phyloP scores from a whole-genome alignment of 192 early-diverging fungal genomes.

The Gonapodya prolifera region DNA sequence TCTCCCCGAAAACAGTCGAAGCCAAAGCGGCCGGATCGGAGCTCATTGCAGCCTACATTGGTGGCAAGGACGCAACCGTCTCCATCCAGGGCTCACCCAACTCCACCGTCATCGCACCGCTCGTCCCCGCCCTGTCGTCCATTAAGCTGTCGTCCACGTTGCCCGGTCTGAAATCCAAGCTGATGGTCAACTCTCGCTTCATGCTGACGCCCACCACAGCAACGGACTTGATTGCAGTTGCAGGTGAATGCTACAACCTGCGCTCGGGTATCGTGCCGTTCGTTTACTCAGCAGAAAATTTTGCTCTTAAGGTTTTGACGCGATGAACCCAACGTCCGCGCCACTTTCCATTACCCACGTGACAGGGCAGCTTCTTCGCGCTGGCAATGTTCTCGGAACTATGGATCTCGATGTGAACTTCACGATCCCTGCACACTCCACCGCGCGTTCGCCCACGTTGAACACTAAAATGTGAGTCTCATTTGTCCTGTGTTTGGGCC shows the following conservation, averaged over 20 bases:
- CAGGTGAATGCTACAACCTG: constrained; percentile 25
- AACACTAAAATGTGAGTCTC: neutral
- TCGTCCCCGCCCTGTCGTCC: constrained; percentile 25
- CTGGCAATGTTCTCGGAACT: neutral
- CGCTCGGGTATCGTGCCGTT: constrained; percentile 29
- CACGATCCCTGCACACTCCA: neutral
- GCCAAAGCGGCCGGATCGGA: constrained; percentile 24
- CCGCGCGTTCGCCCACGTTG: neutral
- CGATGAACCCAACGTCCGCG: constrained; percentile 17
- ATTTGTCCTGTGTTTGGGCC: no score
- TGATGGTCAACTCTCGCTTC: constrained; percentile 30
- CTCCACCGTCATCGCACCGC: constrained; percentile 29
- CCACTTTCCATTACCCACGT: constrained; percentile 24
- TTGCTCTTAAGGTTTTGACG: constrained; percentile 22
- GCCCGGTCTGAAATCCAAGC: constrained; percentile 27
- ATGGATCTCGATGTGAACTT: neutral
- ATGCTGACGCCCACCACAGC: constrained; percentile 22
- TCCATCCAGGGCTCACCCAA: constrained; percentile 23
- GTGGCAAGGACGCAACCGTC: constrained; percentile 25
- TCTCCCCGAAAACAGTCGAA: constrained; percentile 27
- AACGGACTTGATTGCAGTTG: constrained; percentile 26
- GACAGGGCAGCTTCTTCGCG: constrained; percentile 11
- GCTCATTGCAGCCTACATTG: constrained; percentile 33
- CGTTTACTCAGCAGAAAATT: constrained; percentile 28
- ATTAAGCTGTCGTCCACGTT: constrained; percentile 28